Evolutionary conservation across 805 yeast species (phyloP).

Genomic region (Metschnikowia bowlesiae): DNA sequence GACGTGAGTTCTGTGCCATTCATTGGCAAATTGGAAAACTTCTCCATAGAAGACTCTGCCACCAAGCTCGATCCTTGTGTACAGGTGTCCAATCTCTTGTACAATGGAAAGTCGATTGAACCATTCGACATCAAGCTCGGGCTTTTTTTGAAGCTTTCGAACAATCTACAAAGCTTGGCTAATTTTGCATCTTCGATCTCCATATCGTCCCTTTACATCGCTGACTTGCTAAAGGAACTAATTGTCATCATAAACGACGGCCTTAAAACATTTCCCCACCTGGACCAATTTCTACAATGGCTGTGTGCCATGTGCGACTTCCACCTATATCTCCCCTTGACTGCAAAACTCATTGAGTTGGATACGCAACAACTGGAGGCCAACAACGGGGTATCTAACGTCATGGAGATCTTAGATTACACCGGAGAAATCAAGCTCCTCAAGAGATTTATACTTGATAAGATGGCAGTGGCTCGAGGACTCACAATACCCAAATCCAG

Average conservation of each 20-base stretch:
- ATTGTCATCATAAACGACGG: constrained; percentile 40
- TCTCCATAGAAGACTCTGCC: constrained; percentile 8
- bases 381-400: constrained; percentile 11
- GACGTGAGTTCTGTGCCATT: constrained; percentile 1
- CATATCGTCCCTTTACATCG: constrained; percentile 36
- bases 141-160: constrained; percentile 35
- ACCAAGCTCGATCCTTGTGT: constrained; percentile 5
- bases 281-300: constrained; percentile 33
- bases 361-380: constrained; percentile 10
- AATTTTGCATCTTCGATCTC: constrained; percentile 36
- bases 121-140: constrained; percentile 11
- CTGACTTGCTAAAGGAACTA: constrained; percentile 35
- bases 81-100: constrained; percentile 6
- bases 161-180: constrained; percentile 34
- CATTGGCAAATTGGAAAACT: constrained; percentile 3
- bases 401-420: constrained; percentile 31
- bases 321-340: constrained; percentile 26
- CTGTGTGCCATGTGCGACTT: constrained; percentile 37
- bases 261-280: constrained; percentile 17
- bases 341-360: constrained; percentile 24
- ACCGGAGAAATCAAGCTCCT: constrained; percentile 48
- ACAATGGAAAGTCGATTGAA: constrained; percentile 8
- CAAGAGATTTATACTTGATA: constrained; percentile 35
- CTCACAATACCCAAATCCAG: constrained; percentile 5
- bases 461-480: constrained; percentile 10